phyloP scores from a whole-genome alignment of 108 stramenopile species.

The Aurantiochytrium sp. region DNA sequence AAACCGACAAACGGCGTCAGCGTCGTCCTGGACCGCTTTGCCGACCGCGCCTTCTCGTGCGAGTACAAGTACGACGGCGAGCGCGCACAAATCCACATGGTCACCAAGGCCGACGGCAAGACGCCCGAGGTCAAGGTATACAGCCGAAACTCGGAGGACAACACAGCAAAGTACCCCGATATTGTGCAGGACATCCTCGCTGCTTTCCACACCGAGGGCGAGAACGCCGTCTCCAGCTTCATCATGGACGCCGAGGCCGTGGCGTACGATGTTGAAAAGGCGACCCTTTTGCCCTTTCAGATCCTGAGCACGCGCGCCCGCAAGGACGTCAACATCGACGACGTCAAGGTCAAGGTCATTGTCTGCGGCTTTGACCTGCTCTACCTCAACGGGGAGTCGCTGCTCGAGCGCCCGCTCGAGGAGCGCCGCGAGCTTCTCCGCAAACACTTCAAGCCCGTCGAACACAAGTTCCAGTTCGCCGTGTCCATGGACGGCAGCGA shows the following conservation, averaged over 20 bases:
- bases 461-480: slow-evolving; percentile 86
- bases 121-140: slow-evolving; percentile 57
- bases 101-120: background rate
- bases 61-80: slow-evolving; percentile 99
- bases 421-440: slow-evolving; percentile 76
- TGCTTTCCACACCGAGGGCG: slow-evolving; percentile 71
- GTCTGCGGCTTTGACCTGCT: slow-evolving; percentile 97
- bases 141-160: slow-evolving; percentile 85
- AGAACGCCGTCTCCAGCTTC: slow-evolving; percentile 55
- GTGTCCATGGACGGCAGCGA: slow-evolving; percentile 71
- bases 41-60: slow-evolving; percentile 83
- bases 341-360: slow-evolving; percentile 90
- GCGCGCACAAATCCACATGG: slow-evolving; percentile 92
- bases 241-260: slow-evolving; percentile 97
- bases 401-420: slow-evolving; percentile 70
- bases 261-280: slow-evolving; percentile 73
- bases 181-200: slow-evolving; percentile 77
- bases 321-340: slow-evolving; percentile 54
- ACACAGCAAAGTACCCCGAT: slow-evolving; percentile 91
- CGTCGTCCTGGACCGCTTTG: slow-evolving; percentile 88
- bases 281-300: slow-evolving; percentile 75
- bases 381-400: slow-evolving; percentile 86
- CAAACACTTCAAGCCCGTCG: slow-evolving; percentile 71
- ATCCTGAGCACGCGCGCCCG: slow-evolving; percentile 59
- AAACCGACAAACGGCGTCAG: slow-evolving; percentile 91